A percentile compares a stretch with the other conserved stretches of the same genome.
Conservation (phyloP, 1,284 basidiomycete species). For the Cystobasidiaceae sp. region DNA sequence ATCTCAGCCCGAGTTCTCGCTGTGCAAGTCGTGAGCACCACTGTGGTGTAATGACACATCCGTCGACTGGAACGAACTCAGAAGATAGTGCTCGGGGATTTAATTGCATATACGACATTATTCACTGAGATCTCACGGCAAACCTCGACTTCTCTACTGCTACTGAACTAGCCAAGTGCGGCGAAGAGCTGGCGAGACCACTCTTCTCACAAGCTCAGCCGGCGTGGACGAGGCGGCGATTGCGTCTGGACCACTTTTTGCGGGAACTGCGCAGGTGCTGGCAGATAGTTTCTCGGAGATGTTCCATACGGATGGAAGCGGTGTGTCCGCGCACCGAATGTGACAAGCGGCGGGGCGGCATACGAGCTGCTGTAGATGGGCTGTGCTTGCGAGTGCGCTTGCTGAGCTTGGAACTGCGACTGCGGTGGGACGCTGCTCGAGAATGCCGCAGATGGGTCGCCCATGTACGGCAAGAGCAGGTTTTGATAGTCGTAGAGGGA, state of each 20-base stretch:
- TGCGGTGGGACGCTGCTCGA: conserved; percentile 6
- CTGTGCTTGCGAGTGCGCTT: too few relatives aligned
- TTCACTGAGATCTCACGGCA: too few relatives aligned
- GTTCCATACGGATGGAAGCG: conserved; percentile 8
- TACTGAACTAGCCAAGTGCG: too few relatives aligned
- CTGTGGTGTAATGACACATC: too few relatives aligned
- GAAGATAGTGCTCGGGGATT: too few relatives aligned
- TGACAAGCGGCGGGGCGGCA: conserved; percentile 7
- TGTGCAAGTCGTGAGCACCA: too few relatives aligned
- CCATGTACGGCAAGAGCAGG: not conserved
- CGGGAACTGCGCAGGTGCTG: not conserved
- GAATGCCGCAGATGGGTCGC: not conserved
- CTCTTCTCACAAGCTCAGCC: conserved; percentile 1
- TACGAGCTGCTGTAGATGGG: too few relatives aligned
- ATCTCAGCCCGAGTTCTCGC: too few relatives aligned
- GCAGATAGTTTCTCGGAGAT: not conserved
- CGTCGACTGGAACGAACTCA: too few relatives aligned
- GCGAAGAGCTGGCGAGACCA: not conserved
- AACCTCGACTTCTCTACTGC: too few relatives aligned
- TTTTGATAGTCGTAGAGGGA: conserved; percentile 2
- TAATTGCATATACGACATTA: too few relatives aligned
- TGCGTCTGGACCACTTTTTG: not conserved
- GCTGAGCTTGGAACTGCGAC: too few relatives aligned
- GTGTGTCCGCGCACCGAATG: conserved; percentile 16
- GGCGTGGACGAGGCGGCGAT: not conserved